A percentile compares a stretch with the other conserved stretches of the same genome.
These are phyloP conservation scores for Tylopilus vinaceipallidus DNA, from an alignment of 768 basidiomycete species.

Conservation along the genomic window DNA sequence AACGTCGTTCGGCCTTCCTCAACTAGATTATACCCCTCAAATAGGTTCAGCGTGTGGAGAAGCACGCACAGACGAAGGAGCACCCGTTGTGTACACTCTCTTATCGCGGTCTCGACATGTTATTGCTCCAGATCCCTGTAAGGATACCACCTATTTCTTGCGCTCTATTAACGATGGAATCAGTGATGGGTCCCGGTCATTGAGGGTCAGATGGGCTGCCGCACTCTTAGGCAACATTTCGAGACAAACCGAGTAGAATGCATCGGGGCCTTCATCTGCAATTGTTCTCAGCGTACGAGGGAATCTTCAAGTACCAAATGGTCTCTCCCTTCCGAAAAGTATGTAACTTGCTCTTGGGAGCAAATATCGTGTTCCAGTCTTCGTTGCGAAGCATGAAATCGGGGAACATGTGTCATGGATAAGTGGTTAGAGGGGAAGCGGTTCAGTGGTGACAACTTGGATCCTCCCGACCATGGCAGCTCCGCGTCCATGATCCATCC, in stretches of 20 bases:
- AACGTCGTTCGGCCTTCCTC: conserved; percentile 53
- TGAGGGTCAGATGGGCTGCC: conserved; percentile 13
- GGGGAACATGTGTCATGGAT: conserved; percentile 37
- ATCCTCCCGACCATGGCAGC: conserved; percentile 71
- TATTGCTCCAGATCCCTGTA: conserved; percentile 73
- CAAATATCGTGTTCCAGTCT: conserved; percentile 81
- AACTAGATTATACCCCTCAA: conserved; percentile 66
- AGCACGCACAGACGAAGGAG: conserved; percentile 89
- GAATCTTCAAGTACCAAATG: conserved; percentile 69
- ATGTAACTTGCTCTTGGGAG: conserved; percentile 67
- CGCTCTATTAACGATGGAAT: conserved; percentile 72
- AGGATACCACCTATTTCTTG: conserved; percentile 75
- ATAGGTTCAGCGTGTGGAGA: conserved; percentile 85
- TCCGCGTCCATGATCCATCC: conserved; percentile 82
- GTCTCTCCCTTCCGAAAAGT: conserved; percentile 74
- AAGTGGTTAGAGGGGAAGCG: neutral
- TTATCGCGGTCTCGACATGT: conserved; percentile 62
- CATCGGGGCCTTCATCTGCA: conserved; percentile 72
- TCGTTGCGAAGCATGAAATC: conserved; percentile 62
- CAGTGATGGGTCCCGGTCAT: conserved; percentile 75
- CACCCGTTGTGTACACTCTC: conserved; percentile 80
- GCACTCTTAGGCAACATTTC: conserved; percentile 5
- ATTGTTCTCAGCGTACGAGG: conserved; percentile 74
- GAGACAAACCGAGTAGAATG: conserved; percentile 70
- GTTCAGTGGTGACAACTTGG: conserved; percentile 40